A percentile compares a stretch with the other conserved stretches of the same genome.
Evolutionary conservation across 2,329 filamentous ascomycete species (phyloP).

Genomic region (Coniella vitis): DNA sequence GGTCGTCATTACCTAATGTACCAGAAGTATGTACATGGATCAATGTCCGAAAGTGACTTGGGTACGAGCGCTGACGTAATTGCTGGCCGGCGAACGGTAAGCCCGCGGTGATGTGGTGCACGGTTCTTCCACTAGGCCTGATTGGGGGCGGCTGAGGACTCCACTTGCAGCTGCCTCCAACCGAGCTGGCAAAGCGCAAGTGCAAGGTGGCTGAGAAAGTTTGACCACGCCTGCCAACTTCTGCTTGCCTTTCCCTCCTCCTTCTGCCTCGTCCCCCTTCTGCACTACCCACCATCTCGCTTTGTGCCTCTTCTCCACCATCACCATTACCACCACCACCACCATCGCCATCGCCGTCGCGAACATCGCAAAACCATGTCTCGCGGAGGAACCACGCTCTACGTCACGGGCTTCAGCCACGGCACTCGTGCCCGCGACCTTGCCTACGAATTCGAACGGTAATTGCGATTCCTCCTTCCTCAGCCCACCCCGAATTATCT

Average conservation of each 20-base stretch:
- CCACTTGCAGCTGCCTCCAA: not conserved
- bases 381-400: constrained; percentile 87
- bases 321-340: too few relatives aligned
- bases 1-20: too few relatives aligned
- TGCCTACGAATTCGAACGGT: constrained; percentile 99
- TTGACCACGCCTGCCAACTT: not conserved
- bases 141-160: not conserved
- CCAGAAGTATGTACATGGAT: too few relatives aligned
- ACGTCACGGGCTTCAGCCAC: constrained; percentile 98
- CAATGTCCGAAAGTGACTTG: too few relatives aligned
- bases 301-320: constrained; percentile 4
- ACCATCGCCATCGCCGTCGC: constrained; percentile 7
- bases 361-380: constrained; percentile 55
- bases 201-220: constrained; percentile 7
- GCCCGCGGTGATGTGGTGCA: too few relatives aligned
- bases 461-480: constrained; percentile 55
- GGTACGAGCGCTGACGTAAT: too few relatives aligned
- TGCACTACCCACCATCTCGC: not conserved
- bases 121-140: not conserved
- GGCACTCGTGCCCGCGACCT: constrained; percentile 98
- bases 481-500: constrained; percentile 19
- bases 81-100: too few relatives aligned
- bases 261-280: not conserved
- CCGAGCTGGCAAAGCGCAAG: not conserved
- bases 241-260: not conserved